Conservation (phyloP, 805 yeast genomes). For the Candida chauliodis region DNA sequence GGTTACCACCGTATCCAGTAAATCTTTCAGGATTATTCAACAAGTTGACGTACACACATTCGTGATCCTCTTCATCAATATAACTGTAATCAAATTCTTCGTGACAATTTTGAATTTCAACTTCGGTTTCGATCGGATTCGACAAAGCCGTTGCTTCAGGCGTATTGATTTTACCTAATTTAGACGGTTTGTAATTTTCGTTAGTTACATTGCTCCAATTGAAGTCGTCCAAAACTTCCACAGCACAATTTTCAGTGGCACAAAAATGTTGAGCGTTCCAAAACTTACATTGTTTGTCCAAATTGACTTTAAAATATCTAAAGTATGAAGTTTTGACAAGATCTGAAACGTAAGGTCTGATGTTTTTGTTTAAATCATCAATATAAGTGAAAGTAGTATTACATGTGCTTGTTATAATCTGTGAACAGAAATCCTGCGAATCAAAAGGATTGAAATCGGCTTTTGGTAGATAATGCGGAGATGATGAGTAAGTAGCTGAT, state of each 20-base stretch:
- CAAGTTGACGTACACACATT: constrained; percentile 81
- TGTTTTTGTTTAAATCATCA: constrained; percentile 30
- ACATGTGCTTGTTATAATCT: constrained; percentile 42
- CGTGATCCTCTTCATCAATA: constrained; percentile 56
- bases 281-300: constrained; percentile 81
- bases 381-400: constrained; percentile 44
- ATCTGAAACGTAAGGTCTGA: constrained; percentile 48
- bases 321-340: constrained; percentile 77
- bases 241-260: constrained; percentile 85
- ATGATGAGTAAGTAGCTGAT: neutral
- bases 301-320: constrained; percentile 79
- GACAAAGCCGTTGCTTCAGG: constrained; percentile 15
- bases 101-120: constrained; percentile 18
- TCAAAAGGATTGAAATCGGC: constrained; percentile 33
- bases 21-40: constrained; percentile 90
- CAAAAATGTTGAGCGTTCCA: constrained; percentile 82
- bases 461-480: constrained; percentile 6
- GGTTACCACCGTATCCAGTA: constrained; percentile 94
- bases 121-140: constrained; percentile 9
- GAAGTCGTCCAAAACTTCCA: constrained; percentile 72
- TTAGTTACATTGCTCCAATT: constrained; percentile 50
- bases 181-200: constrained; percentile 70
- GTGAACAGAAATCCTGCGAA: constrained; percentile 43
- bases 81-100: constrained; percentile 67
- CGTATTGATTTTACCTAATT: constrained; percentile 47